Evolutionary conservation across 2,329 filamentous ascomycete genomes (phyloP).

Genomic region (Colletotrichum liriopes): DNA sequence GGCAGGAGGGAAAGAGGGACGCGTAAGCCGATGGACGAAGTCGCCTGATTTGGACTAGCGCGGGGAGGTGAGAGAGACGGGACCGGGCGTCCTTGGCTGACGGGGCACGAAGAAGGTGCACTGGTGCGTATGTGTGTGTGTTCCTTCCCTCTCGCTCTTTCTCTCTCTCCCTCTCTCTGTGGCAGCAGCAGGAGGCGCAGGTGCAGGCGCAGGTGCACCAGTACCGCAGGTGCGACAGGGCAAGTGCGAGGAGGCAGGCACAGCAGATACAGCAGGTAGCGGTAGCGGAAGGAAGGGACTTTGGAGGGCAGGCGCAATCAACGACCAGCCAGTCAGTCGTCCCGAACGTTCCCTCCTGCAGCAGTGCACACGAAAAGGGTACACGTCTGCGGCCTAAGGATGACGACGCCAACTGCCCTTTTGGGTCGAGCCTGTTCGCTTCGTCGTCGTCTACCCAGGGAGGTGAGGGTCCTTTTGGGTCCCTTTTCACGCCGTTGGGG

Average conservation of each 20-base stretch:
- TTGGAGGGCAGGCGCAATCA: not conserved
- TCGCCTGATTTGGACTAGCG: slow-evolving; percentile 31
- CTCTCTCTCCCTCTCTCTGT: not conserved
- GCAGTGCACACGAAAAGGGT: slow-evolving; percentile 1
- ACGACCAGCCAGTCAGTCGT: not conserved
- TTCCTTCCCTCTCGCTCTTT: slow-evolving; percentile 5
- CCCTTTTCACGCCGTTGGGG: not conserved
- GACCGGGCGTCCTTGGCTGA: slow-evolving; percentile 25
- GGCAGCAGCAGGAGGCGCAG: not conserved
- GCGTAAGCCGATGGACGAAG: slow-evolving; percentile 41
- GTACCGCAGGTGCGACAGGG: not conserved
- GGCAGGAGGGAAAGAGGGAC: slow-evolving; percentile 35
- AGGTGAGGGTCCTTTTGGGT: not conserved
- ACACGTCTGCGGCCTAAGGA: slow-evolving; percentile 38
- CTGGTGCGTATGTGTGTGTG: not conserved
- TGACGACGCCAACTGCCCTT: slow-evolving; percentile 42
- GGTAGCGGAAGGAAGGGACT: not conserved
- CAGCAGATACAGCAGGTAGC: not conserved
- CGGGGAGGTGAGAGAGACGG: slow-evolving; percentile 9
- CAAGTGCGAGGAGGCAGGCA: not conserved
- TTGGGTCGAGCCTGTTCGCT: slow-evolving; percentile 19
- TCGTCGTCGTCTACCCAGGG: not conserved
- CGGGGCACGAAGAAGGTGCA: slow-evolving; percentile 8
- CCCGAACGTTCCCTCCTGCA: slow-evolving; percentile 1
- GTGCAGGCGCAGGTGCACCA: not conserved